Base-by-base conservation (phyloP, 73 alveolate genomes). In the Paramecium pentaurelia region DNA sequence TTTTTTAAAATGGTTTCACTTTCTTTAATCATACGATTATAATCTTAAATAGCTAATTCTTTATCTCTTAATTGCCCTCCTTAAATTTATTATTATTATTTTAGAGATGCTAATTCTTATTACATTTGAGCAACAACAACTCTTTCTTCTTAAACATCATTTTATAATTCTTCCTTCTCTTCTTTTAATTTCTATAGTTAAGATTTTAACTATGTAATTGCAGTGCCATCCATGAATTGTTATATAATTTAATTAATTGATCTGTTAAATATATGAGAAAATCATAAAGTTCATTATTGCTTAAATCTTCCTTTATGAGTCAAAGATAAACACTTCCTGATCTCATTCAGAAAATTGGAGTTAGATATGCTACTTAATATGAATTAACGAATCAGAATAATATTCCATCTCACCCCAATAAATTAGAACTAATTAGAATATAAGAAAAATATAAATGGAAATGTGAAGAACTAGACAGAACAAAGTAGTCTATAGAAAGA, bases 41-140 rank as follows among this genome's bases (percentile, higher is more conserved):
- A 80, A 80, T 80, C 91, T 44, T 80, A 28, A 1, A 80, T 20
- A 12, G 91, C 91, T 47, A 80, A 80, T 80, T 80, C 91, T 47
- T 80, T 80, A 80, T 80, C 91, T 80, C 91, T 40, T 18, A 80
- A 25, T 80, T 40, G 34, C 8, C 91, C 91, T 38, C 91, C 91
- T 32, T 32, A 7, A 10, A 20, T 27, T 25, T 40, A 40, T 80
- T 80, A 80, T 12, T 80, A 14, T 47, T 45, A 20, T 80, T 80
- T 80, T 6, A 80, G 20, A n/a, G 20, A 32, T 22, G 71, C 42
- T 42, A 80, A 47, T 64, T 80, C 91, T 47, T 80, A 80, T 80
- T 80, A 49, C 91, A 80, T 42, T 80, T 80, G 16, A 27, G 77
- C 51, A 80, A 80, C 91, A 27, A 80, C 91, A 12, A 37, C 47